phyloP scores from a whole-genome alignment of 495 filamentous ascomycete genomes.

The Penicillium waksmanii region DNA sequence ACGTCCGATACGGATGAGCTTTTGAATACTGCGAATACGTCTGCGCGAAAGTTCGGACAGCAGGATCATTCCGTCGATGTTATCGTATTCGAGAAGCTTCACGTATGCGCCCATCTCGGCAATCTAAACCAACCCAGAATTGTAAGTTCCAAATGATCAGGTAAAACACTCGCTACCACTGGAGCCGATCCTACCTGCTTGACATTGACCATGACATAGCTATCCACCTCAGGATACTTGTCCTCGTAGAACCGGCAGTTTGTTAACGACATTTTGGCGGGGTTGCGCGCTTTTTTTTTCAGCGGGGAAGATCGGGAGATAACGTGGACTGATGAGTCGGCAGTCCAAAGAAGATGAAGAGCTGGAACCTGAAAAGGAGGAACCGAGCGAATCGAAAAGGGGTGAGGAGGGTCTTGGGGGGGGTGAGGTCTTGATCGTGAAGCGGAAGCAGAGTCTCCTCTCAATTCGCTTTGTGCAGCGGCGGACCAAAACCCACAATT shows the following conservation, averaged over 20 bases:
- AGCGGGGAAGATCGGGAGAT: slow-evolving; percentile 22
- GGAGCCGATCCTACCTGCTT: slow-evolving; percentile 69
- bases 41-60: slow-evolving; percentile 93
- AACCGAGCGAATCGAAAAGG: slow-evolving; percentile 17
- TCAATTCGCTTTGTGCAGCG: slow-evolving; percentile 45
- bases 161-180: neutral
- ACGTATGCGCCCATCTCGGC: slow-evolving; percentile 99
- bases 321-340: slow-evolving; percentile 25
- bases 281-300: slow-evolving; percentile 46
- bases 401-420: slow-evolving; percentile 8
- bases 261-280: slow-evolving; percentile 87
- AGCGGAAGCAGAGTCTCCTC: slow-evolving; percentile 40
- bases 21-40: slow-evolving; percentile 97
- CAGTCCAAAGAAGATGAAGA: slow-evolving; percentile 20
- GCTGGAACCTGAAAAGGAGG: slow-evolving; percentile 11
- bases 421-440: slow-evolving; percentile 18
- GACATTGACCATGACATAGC: slow-evolving; percentile 99
- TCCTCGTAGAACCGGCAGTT: slow-evolving; percentile 99
- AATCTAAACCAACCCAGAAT: slow-evolving; percentile 60
- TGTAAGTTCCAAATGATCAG: slow-evolving; percentile 11
- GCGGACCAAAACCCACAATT: slow-evolving; percentile 54
- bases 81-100: slow-evolving; percentile 98
- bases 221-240: slow-evolving; percentile 97
- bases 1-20: slow-evolving; percentile 94
- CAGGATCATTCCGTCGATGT: slow-evolving; percentile 99